A percentile compares a stretch with the other conserved stretches of the same genome.
Evolutionary conservation across 2,329 filamentous ascomycete genomes (phyloP).

Genomic region (Xylariaceae sp.): DNA sequence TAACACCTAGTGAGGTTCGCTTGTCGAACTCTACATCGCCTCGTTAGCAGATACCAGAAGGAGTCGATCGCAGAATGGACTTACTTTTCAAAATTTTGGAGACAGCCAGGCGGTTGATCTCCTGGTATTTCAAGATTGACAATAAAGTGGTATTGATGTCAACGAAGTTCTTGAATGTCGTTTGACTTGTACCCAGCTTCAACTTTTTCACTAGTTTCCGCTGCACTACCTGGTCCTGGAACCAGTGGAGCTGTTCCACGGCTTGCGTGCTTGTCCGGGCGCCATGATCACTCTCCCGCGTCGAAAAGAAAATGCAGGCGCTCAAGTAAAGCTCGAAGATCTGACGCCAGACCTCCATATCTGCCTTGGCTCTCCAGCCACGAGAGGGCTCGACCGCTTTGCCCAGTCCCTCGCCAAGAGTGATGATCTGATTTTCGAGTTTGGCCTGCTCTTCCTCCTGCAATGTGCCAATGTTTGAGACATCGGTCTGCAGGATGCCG

Average conservation of each 20-base stretch:
- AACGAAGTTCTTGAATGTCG: constrained; percentile 64
- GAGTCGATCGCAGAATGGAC: constrained; percentile 23
- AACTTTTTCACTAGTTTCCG: constrained; percentile 56
- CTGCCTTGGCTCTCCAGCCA: constrained; percentile 53
- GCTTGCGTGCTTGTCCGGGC: constrained; percentile 61
- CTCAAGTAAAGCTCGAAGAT: constrained; percentile 80
- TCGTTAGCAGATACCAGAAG: not conserved
- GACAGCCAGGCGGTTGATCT: constrained; percentile 73
- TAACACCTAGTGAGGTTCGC: constrained; percentile 67
- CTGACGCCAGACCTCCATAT: constrained; percentile 70
- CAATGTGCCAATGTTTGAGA: constrained; percentile 62
- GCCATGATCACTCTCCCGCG: constrained; percentile 65
- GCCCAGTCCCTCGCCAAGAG: constrained; percentile 60
- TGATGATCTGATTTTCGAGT: constrained; percentile 58
- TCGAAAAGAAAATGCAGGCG: constrained; percentile 76
- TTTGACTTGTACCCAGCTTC: constrained; percentile 59
- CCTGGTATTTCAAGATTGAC: constrained; percentile 76
- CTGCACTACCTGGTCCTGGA: constrained; percentile 61
- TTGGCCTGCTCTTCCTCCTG: constrained; percentile 60
- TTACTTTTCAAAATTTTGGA: constrained; percentile 79
- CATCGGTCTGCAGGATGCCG: constrained; percentile 64
- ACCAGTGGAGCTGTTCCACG: constrained; percentile 62
- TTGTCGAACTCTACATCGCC: constrained; percentile 70
- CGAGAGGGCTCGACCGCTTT: constrained; percentile 58
- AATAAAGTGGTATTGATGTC: constrained; percentile 69